Evolutionary conservation across 2,329 filamentous ascomycete species (phyloP), one percentile per base, ranked within the genome.

Genomic region (Bipolaris sorokiniana): DNA sequence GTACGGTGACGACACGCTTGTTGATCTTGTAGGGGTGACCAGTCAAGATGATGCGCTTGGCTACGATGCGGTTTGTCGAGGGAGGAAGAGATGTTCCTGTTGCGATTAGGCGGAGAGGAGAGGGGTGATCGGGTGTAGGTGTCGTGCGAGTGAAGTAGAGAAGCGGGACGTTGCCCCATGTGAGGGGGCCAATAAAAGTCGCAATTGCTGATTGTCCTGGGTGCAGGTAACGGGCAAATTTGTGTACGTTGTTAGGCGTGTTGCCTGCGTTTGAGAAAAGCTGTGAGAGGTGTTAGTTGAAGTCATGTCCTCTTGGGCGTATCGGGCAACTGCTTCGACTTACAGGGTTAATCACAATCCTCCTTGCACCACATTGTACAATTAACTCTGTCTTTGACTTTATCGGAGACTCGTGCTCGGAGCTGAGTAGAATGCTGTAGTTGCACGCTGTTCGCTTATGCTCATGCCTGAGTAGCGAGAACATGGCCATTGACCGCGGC

Each of bases 11-110:
- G 22, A 99, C 83, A 78, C 90, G 92, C 85, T 97, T 97, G 86
- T 99, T 92, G 76, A 99, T 99, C 81, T 99, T 97, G 84, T 92
- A 97, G 0, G 96, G 95, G 74, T 99, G 94, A 15, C 95, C 96
- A 0, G 95, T 97, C 55, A 99, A 84, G 63, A 98, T 91, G 67
- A 96, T 88, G 50, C 95, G 89, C 81, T 99, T 99, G 69, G 94
- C 93, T 58, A 99, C 87, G 54, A 99, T 89, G 37, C 95, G 89
- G 46, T 79, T 70, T 74, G 87, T 73, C 78, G 93, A 76, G 74
- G 92, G 91, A 0, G 92, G 88, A 15, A 97, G 84, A 5, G 90
- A 88, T 0, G 95, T 98, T 60, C 96, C 95, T 0, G 91, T 97
- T 45, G 86, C 95, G 55, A 97, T 85, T 48, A 99, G 85, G 37